A percentile compares a stretch with the other conserved stretches of the same genome.
Conservation (phyloP, 2,329 filamentous ascomycete genomes). For the Talaromyces sp. region DNA sequence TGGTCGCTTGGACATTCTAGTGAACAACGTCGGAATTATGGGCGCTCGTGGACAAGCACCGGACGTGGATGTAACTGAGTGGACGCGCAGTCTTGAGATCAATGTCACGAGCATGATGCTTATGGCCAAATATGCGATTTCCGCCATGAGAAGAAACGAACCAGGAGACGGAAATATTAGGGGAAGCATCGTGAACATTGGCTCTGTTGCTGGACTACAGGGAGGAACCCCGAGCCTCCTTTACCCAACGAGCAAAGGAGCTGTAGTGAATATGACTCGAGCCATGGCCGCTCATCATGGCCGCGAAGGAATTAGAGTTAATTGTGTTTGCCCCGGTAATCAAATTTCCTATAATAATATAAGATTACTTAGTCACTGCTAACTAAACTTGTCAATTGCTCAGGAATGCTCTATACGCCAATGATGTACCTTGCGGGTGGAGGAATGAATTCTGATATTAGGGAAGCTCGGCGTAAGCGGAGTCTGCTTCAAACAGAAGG, state of each 20-base stretch:
- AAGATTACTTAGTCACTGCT: neutral
- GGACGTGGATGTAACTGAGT: slow-evolving; percentile 22
- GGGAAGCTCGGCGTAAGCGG: slow-evolving; percentile 44
- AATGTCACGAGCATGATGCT: slow-evolving; percentile 34
- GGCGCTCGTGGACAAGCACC: slow-evolving; percentile 28
- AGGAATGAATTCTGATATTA: slow-evolving; percentile 47
- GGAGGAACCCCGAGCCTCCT: slow-evolving; percentile 23
- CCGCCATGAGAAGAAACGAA: slow-evolving; percentile 28
- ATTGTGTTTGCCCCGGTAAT: slow-evolving; percentile 34
- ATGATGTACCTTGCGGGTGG: slow-evolving; percentile 45
- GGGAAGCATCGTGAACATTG: slow-evolving; percentile 34
- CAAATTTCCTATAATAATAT: neutral
- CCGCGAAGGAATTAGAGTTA: slow-evolving; percentile 42
- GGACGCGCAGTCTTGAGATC: slow-evolving; percentile 26
- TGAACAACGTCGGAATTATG: slow-evolving; percentile 26
- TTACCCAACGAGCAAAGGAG: slow-evolving; percentile 30
- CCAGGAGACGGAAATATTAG: slow-evolving; percentile 8
- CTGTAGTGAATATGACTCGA: slow-evolving; percentile 47
- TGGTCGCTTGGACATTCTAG: slow-evolving; percentile 1
- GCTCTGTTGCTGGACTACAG: slow-evolving; percentile 26
- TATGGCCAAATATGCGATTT: slow-evolving; percentile 26
- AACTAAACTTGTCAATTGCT: neutral
- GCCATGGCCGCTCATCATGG: slow-evolving; percentile 50
- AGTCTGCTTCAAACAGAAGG: slow-evolving; percentile 51
- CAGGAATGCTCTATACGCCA: slow-evolving; percentile 48